A percentile compares a stretch with the other conserved stretches of the same genome.
Conservation (phyloP, 2,329 filamentous ascomycete species). For the Cordyceps cateniannulata region DNA sequence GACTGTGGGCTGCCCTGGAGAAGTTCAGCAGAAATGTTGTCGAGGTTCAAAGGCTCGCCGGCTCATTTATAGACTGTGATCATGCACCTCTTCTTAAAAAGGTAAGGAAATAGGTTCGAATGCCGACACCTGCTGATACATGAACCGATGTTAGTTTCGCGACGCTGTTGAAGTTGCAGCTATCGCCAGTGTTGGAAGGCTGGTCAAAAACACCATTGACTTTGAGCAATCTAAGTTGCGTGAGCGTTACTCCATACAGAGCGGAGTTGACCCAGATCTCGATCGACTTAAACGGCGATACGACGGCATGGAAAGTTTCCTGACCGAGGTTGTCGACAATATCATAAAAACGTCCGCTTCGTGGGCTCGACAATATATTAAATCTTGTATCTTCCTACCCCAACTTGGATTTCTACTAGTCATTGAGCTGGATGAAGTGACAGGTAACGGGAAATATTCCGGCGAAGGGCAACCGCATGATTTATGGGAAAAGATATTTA, state of each 20-base stretch:
- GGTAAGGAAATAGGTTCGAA: slow-evolving; percentile 8
- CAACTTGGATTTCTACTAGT: slow-evolving; percentile 86
- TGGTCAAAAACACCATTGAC: slow-evolving; percentile 70
- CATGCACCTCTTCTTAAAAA: neutral
- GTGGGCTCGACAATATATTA: slow-evolving; percentile 44
- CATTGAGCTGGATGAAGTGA: slow-evolving; percentile 47
- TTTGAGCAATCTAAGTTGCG: slow-evolving; percentile 69
- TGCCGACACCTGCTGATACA: neutral
- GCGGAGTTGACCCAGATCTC: slow-evolving; percentile 65
- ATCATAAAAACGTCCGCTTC: slow-evolving; percentile 58
- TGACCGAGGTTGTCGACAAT: slow-evolving; percentile 61
- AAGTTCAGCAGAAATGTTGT: slow-evolving; percentile 60
- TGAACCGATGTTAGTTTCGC: neutral
- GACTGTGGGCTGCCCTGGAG: slow-evolving; percentile 66
- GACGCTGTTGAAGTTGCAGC: neutral
- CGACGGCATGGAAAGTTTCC: slow-evolving; percentile 66
- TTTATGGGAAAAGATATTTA: slow-evolving; percentile 73
- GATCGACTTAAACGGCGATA: slow-evolving; percentile 75
- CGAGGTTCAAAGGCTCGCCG: slow-evolving; percentile 51
- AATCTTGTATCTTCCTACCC: slow-evolving; percentile 83
- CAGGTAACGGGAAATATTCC: slow-evolving; percentile 54
- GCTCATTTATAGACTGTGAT: neutral
- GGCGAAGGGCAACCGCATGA: slow-evolving; percentile 51
- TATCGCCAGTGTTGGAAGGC: slow-evolving; percentile 16
- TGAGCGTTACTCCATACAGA: slow-evolving; percentile 64